phyloP scores from a whole-genome alignment of 2,329 filamentous ascomycete genomes.

The Aspergillus melleus region DNA sequence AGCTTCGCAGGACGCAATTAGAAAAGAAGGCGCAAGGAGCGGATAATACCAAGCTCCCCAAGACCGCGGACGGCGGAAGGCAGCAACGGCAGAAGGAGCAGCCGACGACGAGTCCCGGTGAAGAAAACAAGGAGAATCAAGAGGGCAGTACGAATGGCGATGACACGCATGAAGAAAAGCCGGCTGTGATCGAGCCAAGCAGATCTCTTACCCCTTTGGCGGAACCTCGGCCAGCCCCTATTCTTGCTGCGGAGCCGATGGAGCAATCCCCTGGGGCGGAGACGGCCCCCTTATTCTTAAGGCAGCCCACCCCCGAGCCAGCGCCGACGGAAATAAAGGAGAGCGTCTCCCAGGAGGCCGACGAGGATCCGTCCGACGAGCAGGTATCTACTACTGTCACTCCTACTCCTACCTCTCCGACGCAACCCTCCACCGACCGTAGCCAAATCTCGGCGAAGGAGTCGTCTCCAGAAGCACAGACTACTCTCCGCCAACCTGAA shows the following conservation, averaged over 20 bases:
- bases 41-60: constrained; percentile 25
- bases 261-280: constrained; percentile 1
- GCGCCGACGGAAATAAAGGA: not conserved
- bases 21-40: constrained; percentile 35
- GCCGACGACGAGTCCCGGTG: constrained; percentile 10
- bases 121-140: constrained; percentile 28
- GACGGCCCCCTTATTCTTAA: not conserved
- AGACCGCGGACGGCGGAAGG: not conserved
- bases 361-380: not conserved
- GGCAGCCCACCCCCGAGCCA: too few species aligned
- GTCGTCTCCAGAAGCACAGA: constrained; percentile 19
- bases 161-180: constrained; percentile 12
- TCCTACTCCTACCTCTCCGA: constrained; percentile 10
- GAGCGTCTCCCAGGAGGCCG: not conserved
- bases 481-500: constrained; percentile 25
- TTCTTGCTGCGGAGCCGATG: constrained; percentile 2
- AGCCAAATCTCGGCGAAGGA: constrained; percentile 13
- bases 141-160: constrained; percentile 13
- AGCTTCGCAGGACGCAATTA: constrained; percentile 82
- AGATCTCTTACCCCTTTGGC: constrained; percentile 12
- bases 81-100: not conserved
- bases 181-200: not conserved
- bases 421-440: constrained; percentile 12
- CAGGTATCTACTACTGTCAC: not conserved
- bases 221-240: constrained; percentile 9